These are phyloP conservation scores for Rhododendron griersonianum DNA, from an alignment of 148 eudicot species.

Conservation along the genomic window DNA sequence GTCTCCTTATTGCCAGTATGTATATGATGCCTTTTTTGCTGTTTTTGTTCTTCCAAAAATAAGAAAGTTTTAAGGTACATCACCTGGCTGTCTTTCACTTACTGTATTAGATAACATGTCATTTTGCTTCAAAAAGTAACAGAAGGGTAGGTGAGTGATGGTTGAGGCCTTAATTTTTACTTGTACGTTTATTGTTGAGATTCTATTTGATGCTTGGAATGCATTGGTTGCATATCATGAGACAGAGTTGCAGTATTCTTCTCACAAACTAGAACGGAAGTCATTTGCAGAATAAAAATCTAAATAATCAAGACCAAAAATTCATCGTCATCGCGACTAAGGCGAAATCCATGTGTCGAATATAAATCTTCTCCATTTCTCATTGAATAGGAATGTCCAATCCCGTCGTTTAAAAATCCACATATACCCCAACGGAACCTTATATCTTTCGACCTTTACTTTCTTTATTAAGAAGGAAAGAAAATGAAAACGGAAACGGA, in stretches of 20 bases:
- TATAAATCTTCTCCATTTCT: neutral
- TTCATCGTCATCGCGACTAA: neutral
- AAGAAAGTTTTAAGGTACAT: too few species aligned
- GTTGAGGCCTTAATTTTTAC: neutral
- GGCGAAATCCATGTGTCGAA: neutral
- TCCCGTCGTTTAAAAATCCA: neutral
- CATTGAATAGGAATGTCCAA: neutral
- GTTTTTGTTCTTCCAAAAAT: too few species aligned
- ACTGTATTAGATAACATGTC: too few species aligned
- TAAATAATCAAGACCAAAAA: constrained; percentile 13
- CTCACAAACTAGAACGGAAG: neutral
- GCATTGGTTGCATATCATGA: neutral
- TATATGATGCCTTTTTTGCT: too few species aligned
- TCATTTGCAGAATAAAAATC: neutral
- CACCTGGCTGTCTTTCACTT: too few species aligned
- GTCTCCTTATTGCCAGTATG: too few species aligned
- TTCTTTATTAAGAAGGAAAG: neutral
- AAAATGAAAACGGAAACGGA: neutral
- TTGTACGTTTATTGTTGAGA: neutral
- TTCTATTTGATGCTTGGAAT: neutral
- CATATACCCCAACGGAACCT: neutral
- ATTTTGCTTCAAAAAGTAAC: neutral
- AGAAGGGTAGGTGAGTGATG: neutral
- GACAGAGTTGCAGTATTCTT: neutral
- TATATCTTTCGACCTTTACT: constrained; percentile 4